A percentile compares a stretch with the other conserved stretches of the same genome.
Evolutionary conservation across 257 asterid genomes (phyloP).

Genomic region (Orobanche coerulescens): DNA sequence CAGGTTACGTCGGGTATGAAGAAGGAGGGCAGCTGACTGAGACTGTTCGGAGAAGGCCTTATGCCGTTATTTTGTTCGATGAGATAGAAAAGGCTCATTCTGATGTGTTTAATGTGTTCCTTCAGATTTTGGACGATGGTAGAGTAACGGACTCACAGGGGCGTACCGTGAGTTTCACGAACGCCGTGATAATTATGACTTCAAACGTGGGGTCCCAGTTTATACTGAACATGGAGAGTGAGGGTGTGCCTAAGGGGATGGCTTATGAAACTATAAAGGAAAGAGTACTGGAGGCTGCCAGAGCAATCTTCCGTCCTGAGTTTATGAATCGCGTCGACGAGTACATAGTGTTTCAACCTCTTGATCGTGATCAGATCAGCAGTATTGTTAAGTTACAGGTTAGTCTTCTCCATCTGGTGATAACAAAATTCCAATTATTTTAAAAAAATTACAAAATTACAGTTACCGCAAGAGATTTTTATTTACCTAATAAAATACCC

Average conservation of each 20-base stretch:
- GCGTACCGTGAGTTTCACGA: constrained; percentile 86
- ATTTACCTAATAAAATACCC: too few species aligned
- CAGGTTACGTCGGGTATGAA: constrained; percentile 92
- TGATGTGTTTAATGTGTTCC: constrained; percentile 86
- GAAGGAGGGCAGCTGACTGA: constrained; percentile 95
- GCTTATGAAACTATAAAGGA: constrained; percentile 68
- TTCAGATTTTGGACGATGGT: constrained; percentile 91
- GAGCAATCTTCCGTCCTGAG: constrained; percentile 81
- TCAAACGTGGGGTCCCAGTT: constrained; percentile 90
- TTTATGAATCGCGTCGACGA: constrained; percentile 96
- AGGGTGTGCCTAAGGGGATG: constrained; percentile 40
- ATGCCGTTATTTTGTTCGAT: constrained; percentile 78
- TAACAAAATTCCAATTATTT: too few species aligned
- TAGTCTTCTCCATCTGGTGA: not conserved
- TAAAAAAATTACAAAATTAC: too few species aligned
- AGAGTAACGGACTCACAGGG: constrained; percentile 96
- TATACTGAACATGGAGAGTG: constrained; percentile 61
- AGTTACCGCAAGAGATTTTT: too few species aligned
- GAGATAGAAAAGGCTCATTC: constrained; percentile 93
- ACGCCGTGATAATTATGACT: constrained; percentile 83
- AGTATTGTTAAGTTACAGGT: constrained; percentile 75
- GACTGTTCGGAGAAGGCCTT: constrained; percentile 81
- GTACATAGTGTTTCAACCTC: constrained; percentile 92
- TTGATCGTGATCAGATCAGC: constrained; percentile 67
- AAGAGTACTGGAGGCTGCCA: constrained; percentile 82